Evolutionary conservation across 352 stramenopile genomes (phyloP).

Genomic region (Blastocystis sp.): DNA sequence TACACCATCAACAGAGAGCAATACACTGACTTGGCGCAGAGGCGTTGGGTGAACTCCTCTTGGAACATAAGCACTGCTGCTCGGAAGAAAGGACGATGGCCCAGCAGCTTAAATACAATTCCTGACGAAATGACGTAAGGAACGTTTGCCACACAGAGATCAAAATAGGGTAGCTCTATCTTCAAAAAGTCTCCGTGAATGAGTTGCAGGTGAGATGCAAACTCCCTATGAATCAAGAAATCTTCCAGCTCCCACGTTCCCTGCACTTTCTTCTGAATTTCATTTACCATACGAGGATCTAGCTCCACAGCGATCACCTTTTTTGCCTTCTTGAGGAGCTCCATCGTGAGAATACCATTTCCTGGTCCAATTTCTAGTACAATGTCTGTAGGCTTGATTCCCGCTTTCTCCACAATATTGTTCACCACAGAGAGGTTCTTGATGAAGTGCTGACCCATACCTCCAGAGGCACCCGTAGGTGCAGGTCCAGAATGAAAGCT

Average conservation of each 20-base stretch:
- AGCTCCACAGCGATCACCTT: constrained; percentile 94
- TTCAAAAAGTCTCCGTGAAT: constrained; percentile 98
- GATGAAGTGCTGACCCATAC: constrained; percentile 95
- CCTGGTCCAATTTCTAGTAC: constrained; percentile 91
- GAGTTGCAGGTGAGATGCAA: constrained; percentile 87
- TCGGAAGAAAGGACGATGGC: constrained; percentile 92
- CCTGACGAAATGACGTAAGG: constrained; percentile 96
- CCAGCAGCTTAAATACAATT: constrained; percentile 96
- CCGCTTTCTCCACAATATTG: constrained; percentile 89
- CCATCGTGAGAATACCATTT: constrained; percentile 98
- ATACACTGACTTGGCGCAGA: constrained; percentile 81
- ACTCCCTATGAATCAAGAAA: constrained; percentile 68
- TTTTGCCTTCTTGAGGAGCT: constrained; percentile 91
- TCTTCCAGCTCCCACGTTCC: constrained; percentile 73
- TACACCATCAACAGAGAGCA: neutral
- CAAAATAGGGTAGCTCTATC: constrained; percentile 96
- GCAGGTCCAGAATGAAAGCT: constrained; percentile 42
- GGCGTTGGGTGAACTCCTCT: constrained; percentile 92
- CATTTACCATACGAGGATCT: constrained; percentile 95
- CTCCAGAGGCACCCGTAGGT: constrained; percentile 64
- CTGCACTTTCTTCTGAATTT: constrained; percentile 95
- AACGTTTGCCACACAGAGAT: constrained; percentile 97
- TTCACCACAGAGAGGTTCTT: constrained; percentile 74
- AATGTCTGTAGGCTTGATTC: constrained; percentile 86
- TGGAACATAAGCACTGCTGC: constrained; percentile 99